Evolutionary conservation across 257 asterid genomes (phyloP).

Genomic region (Gynochthodes officinalis): DNA sequence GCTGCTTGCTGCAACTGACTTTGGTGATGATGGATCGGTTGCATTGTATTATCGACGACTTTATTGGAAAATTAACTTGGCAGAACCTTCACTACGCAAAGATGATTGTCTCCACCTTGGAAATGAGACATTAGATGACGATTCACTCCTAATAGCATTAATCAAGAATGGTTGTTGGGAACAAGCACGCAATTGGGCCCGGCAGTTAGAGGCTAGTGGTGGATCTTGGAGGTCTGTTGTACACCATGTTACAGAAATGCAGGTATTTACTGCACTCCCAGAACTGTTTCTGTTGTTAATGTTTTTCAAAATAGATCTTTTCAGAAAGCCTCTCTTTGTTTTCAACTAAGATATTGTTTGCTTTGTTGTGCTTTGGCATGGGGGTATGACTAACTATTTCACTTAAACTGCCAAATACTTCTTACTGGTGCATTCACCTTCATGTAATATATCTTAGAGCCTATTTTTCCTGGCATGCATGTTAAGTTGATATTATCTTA

Average conservation of each 20-base stretch:
- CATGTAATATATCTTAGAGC: not conserved
- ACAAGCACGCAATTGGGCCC: conserved; percentile 96
- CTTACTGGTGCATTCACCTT: not conserved
- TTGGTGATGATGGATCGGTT: conserved; percentile 86
- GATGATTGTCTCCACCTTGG: conserved; percentile 83
- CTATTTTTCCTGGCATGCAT: not conserved
- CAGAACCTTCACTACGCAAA: conserved; percentile 89
- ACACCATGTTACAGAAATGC: conserved; percentile 93
- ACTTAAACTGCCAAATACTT: not conserved
- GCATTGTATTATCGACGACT: conserved; percentile 65
- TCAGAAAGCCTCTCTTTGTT: not conserved
- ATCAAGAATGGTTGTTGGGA: conserved; percentile 91
- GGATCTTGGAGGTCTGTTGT: conserved; percentile 85
- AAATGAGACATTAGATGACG: conserved; percentile 74
- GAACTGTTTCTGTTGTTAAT: not conserved
- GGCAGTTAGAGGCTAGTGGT: conserved; percentile 85
- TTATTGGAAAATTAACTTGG: conserved; percentile 83
- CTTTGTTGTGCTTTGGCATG: not conserved
- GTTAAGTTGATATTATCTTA: not conserved
- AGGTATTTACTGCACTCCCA: conserved; percentile 39
- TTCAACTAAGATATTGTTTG: conserved; percentile 1
- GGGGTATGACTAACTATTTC: not conserved
- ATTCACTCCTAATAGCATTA: conserved; percentile 75
- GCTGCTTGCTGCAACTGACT: conserved; percentile 87
- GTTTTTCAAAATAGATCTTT: not conserved